Evolutionary conservation across 1,284 basidiomycete species (phyloP).

Genomic region (Flammula alnicola): DNA sequence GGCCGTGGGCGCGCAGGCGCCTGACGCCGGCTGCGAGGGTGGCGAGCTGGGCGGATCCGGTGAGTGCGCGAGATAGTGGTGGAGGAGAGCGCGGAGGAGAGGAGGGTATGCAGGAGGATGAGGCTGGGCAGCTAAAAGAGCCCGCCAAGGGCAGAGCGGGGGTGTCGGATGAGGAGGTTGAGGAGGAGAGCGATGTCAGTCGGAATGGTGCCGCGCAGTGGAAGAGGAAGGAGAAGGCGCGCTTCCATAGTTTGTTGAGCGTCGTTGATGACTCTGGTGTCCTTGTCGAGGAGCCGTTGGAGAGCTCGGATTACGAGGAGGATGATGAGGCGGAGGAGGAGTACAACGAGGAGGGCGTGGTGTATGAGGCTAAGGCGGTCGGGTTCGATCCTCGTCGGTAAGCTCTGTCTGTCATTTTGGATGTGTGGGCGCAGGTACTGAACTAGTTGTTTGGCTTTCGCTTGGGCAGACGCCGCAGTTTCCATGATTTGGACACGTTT

Average conservation of each 20-base stretch:
- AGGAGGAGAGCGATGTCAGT: constrained; percentile 26
- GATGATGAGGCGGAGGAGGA: constrained; percentile 13
- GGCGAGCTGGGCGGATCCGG: constrained; percentile 58
- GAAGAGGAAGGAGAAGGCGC: constrained; percentile 27
- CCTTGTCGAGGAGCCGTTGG: constrained; percentile 24
- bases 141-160: too few species aligned
- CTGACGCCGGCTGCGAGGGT: constrained; percentile 39
- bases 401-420: constrained; percentile 3
- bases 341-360: constrained; percentile 12
- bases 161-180: constrained; percentile 13
- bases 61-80: constrained; percentile 41
- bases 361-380: constrained; percentile 18
- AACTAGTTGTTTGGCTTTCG: constrained; percentile 2
- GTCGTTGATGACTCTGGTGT: constrained; percentile 30
- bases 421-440: not conserved
- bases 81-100: too few species aligned
- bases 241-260: constrained; percentile 31
- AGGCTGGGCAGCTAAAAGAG: not conserved
- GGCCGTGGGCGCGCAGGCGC: constrained; percentile 17
- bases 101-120: not conserved
- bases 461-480: constrained; percentile 56
- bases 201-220: constrained; percentile 14
- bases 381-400: constrained; percentile 27
- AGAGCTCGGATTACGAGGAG: constrained; percentile 18
- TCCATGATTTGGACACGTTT: constrained; percentile 58